Evolutionary conservation across 805 yeast species (phyloP).

Genomic region (Starmerella gropengiesseri): DNA sequence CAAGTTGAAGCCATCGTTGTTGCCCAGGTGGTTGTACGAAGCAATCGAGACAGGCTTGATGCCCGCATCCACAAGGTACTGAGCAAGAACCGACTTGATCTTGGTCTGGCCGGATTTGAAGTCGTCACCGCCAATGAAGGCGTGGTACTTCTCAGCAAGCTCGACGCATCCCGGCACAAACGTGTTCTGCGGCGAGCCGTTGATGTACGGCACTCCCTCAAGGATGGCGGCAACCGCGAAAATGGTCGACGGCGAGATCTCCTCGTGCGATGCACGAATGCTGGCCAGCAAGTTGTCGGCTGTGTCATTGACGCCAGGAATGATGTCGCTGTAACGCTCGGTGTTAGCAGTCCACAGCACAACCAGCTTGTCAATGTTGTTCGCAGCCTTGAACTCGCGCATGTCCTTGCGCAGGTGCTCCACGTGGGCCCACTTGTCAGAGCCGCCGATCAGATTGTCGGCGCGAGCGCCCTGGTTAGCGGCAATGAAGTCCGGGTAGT

Average conservation of each 20-base stretch:
- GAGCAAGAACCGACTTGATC: constrained; percentile 89
- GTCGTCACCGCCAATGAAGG: constrained; percentile 93
- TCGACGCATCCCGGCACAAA: constrained; percentile 92
- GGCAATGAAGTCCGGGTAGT: constrained; percentile 95
- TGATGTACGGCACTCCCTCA: constrained; percentile 81
- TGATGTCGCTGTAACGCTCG: constrained; percentile 75
- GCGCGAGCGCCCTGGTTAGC: constrained; percentile 90
- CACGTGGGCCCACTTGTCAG: constrained; percentile 80
- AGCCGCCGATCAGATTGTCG: constrained; percentile 64
- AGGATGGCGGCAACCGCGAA: constrained; percentile 89
- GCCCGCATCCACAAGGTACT: constrained; percentile 93
- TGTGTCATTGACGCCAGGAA: constrained; percentile 76
- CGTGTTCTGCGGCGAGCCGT: constrained; percentile 96
- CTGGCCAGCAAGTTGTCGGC: constrained; percentile 65
- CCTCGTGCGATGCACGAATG: constrained; percentile 67
- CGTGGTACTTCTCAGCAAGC: constrained; percentile 63
- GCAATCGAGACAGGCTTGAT: constrained; percentile 90
- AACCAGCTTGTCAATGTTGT: constrained; percentile 73
- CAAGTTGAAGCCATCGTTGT: constrained; percentile 89
- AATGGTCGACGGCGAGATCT: constrained; percentile 84
- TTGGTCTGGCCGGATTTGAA: constrained; percentile 96
- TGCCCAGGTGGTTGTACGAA: constrained; percentile 91
- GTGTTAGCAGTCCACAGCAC: constrained; percentile 97
- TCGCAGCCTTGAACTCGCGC: constrained; percentile 57
- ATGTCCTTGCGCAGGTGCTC: constrained; percentile 79